Evolutionary conservation across 352 stramenopile genomes (phyloP), one percentile per base, ranked within the genome.

Genomic region (Phytophthora colocasiae): DNA sequence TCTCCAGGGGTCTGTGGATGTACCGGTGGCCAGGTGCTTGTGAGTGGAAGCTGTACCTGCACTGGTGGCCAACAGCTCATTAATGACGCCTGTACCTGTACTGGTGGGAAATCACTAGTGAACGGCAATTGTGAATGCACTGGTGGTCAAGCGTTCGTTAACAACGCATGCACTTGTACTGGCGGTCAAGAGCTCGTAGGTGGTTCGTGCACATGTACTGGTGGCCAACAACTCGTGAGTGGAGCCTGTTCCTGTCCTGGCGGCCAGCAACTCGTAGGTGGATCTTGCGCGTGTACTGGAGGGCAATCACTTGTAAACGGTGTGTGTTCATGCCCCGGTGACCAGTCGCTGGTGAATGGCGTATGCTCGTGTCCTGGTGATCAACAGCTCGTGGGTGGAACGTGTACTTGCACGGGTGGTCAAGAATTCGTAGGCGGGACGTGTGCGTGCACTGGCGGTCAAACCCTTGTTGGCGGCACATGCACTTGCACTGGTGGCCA

Each of bases 401-500:
- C 36, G 0, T 41, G 36, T 41, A n/a, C 8, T 14, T 41, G 36
- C 12, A 41, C 36, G 10, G 36, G 36, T 17, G 36, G 36, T 12
- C 51, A 47, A 34, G n/a, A 8, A 10, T 27, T 58, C 15, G 36
- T 40, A 27, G 6, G 32, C 14, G 51, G 24, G 0, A 9, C 12
- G 15, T 58, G 51, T n/a, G 17, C 24, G 4, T 58, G 51, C 24
- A 14, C 51, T 4, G 51, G 51, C 2, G 51, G 31, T 19, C 51
- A 58, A 14, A 17, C 14, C 0, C 38, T 58, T 19, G 27, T 29
- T 9, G 15, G 12, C 8, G 38, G 24, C 9, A 17, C 26, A 10
- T 58, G 51, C 38, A 24, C 51, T 6, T 58, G 51, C 11, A n/a
- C 51, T n/a, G 39, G 22, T 8, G 51, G 31, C 7, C 51, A 58